A percentile compares a stretch with the other conserved stretches of the same genome.
Evolutionary conservation across 257 asterid genomes (phyloP).

Genomic region (Penstemon davidsonii): DNA sequence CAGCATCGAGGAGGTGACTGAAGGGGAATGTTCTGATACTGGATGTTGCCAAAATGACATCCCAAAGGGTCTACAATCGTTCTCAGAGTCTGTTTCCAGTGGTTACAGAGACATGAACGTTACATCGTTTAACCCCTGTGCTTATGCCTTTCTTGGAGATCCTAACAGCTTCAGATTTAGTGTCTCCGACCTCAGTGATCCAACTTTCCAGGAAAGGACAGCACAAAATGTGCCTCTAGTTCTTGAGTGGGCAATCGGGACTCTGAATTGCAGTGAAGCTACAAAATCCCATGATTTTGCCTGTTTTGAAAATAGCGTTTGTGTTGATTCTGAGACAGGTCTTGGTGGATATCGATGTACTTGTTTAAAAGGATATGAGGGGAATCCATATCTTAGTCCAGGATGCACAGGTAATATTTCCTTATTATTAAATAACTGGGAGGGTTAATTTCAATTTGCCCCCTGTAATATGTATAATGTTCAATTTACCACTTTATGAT

Average conservation of each 20-base stretch:
- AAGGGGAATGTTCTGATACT: slow-evolving; percentile 44
- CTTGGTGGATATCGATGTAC: slow-evolving; percentile 55
- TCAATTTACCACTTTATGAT: no score
- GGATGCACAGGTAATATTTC: slow-evolving; percentile 51
- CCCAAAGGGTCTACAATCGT: slow-evolving; percentile 48
- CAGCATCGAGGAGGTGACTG: slow-evolving; percentile 25
- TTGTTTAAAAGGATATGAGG: slow-evolving; percentile 52
- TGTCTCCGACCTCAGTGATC: slow-evolving; percentile 32
- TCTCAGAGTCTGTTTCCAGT: not conserved
- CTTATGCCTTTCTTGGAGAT: slow-evolving; percentile 55
- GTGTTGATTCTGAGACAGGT: slow-evolving; percentile 47
- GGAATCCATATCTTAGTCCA: slow-evolving; percentile 54
- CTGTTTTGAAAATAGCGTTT: slow-evolving; percentile 40
- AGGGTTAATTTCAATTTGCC: no score
- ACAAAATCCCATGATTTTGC: slow-evolving; percentile 25
- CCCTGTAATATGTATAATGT: no score
- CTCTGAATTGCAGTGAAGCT: slow-evolving; percentile 40
- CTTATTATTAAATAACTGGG: not conserved
- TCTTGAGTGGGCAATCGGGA: slow-evolving; percentile 70
- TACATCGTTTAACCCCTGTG: slow-evolving; percentile 43
- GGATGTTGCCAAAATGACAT: slow-evolving; percentile 60
- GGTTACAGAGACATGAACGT: slow-evolving; percentile 5
- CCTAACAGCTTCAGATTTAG: slow-evolving; percentile 38
- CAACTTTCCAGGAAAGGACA: slow-evolving; percentile 32
- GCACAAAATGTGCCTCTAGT: slow-evolving; percentile 40